These are phyloP conservation scores for Xylariaceae sp. DNA, from an alignment of 2,329 filamentous ascomycete species.

Conservation along the genomic window DNA sequence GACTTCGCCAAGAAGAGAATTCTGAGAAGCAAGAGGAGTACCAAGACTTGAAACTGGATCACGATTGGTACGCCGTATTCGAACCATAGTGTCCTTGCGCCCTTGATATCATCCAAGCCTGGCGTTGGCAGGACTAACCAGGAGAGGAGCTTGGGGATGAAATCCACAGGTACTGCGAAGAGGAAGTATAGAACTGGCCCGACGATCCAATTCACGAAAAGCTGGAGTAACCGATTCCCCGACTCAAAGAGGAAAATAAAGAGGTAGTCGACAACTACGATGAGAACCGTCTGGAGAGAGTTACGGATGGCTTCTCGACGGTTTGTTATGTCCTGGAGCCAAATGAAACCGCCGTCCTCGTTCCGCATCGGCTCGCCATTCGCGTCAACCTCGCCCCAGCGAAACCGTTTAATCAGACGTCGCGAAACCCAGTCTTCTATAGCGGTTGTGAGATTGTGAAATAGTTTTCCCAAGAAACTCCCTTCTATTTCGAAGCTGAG, in stretches of 20 bases:
- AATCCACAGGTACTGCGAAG: constrained; percentile 4
- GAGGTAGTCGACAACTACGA: constrained; percentile 7
- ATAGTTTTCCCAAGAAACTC: constrained; percentile 4
- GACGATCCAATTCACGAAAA: background rate
- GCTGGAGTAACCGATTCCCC: background rate
- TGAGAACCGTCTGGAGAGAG: background rate
- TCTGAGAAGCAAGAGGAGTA: constrained; percentile 19
- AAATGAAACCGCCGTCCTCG: constrained; percentile 7
- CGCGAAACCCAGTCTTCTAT: constrained; percentile 3
- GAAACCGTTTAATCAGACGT: constrained; percentile 5
- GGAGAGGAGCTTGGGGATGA: constrained; percentile 7
- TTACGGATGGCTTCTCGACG: constrained; percentile 5
- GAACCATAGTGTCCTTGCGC: constrained; percentile 10
- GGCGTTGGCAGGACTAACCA: constrained; percentile 18
- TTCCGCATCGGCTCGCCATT: constrained; percentile 8
- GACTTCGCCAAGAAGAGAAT: constrained; percentile 22
- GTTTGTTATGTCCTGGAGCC: constrained; percentile 4
- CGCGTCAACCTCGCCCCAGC: constrained; percentile 17
- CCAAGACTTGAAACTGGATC: constrained; percentile 20
- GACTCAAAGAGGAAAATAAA: background rate
- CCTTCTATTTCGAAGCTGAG: constrained; percentile 21
- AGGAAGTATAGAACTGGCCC: constrained; percentile 3
- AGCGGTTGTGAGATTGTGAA: background rate
- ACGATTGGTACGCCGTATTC: constrained; percentile 19
- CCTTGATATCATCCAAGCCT: background rate